These are phyloP conservation scores for Fragaria iinumae DNA, from an alignment of 306 rosid species.

Conservation along the genomic window DNA sequence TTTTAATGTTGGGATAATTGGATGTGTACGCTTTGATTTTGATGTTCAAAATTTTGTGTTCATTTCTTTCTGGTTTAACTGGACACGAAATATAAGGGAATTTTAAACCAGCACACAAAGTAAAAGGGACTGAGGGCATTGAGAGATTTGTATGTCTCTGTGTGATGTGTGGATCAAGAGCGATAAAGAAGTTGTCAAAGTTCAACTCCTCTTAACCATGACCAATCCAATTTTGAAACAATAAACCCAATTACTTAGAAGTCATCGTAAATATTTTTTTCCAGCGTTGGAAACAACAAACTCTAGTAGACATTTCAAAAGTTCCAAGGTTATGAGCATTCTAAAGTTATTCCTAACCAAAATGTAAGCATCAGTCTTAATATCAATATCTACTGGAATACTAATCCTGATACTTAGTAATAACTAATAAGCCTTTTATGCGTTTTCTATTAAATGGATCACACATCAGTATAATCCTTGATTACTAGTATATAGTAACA, in stretches of 20 bases:
- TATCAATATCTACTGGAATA: not conserved
- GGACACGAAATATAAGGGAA: not conserved
- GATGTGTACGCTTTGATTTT: not conserved
- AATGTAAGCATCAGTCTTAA: not conserved
- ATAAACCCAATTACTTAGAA: not conserved
- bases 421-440: not conserved
- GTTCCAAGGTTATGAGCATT: not conserved
- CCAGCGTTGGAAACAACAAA: not conserved
- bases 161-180: not conserved
- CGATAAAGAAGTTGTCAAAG: too few relatives aligned
- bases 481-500: not conserved
- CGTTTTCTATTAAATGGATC: not conserved
- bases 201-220: not conserved
- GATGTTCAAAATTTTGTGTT: not conserved
- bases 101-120: not conserved
- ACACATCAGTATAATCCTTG: not conserved
- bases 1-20: not conserved
- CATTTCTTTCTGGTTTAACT: not conserved
- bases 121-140: not conserved
- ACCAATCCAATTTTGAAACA: not conserved
- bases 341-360: not conserved
- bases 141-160: not conserved
- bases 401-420: not conserved
- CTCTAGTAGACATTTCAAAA: not conserved
- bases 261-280: not conserved